phyloP scores from a whole-genome alignment of 371 early-diverging fungal species.

The Lichtheimia hyalospora region DNA sequence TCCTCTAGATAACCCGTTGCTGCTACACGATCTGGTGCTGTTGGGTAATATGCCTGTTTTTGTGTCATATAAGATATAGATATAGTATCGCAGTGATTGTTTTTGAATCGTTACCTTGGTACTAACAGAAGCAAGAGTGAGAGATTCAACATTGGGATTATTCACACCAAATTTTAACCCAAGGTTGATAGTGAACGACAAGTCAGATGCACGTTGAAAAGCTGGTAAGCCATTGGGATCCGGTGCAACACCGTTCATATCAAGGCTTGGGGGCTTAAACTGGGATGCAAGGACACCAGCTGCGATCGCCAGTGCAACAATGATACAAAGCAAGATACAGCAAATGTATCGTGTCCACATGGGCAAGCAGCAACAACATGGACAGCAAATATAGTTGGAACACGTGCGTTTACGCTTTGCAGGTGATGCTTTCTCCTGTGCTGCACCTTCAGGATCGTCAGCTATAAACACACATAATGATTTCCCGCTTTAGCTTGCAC shows the following conservation, averaged over 20 bases:
- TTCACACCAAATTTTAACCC: slow-evolving; percentile 6
- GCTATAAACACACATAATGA: no score
- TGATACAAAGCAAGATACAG: slow-evolving; percentile 35
- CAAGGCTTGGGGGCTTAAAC: slow-evolving; percentile 35
- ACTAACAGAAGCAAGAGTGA: slow-evolving; percentile 1
- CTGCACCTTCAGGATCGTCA: no score
- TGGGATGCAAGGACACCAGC: slow-evolving; percentile 39
- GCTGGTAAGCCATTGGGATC: slow-evolving; percentile 21
- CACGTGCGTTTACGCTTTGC: background rate
- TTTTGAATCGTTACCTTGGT: background rate
- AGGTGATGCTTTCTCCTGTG: no score
- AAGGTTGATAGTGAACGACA: slow-evolving; percentile 11
- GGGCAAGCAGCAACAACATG: slow-evolving; percentile 33
- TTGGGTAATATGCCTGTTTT: slow-evolving; percentile 9
- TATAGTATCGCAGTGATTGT: background rate
- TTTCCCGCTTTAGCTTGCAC: no score
- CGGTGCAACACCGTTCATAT: slow-evolving; percentile 29
- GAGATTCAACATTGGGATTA: slow-evolving; percentile 10
- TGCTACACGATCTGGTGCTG: background rate
- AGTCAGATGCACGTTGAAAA: slow-evolving; percentile 2
- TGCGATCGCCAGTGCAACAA: slow-evolving; percentile 32
- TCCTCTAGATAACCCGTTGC: background rate
- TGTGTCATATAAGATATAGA: background rate
- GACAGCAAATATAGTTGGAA: slow-evolving; percentile 37
- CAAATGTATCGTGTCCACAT: slow-evolving; percentile 44